Percentiles rank a stretch among this genome's conserved stretches.
Evolutionary conservation across 352 stramenopile species (phyloP).

Genomic region (Phytophthora foliorum): DNA sequence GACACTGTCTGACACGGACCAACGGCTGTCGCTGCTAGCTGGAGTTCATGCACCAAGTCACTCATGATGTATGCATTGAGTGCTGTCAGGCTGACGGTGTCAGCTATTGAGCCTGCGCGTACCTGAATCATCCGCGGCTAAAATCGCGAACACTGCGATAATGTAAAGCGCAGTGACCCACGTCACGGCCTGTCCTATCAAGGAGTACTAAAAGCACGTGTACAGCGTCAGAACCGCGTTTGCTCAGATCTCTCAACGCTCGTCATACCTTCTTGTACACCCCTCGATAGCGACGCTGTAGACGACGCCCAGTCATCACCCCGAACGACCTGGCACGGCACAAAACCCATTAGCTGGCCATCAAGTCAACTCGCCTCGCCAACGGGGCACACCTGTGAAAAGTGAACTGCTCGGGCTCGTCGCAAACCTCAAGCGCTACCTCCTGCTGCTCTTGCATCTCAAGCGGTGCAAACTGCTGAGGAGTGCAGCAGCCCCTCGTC

Average conservation of each 20-base stretch:
- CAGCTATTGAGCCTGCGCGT: background rate
- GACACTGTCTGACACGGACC: constrained; percentile 45
- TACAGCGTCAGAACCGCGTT: no score
- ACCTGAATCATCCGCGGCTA: constrained; percentile 43
- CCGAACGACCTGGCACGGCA: constrained; percentile 49
- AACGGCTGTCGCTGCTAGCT: constrained; percentile 16
- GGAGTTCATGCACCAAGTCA: constrained; percentile 11
- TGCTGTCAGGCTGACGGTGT: no score
- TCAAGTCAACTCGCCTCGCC: background rate
- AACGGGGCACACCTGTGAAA: background rate
- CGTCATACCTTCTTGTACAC: constrained; percentile 58
- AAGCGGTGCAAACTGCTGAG: background rate
- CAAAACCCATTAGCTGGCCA: background rate
- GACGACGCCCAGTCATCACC: constrained; percentile 63
- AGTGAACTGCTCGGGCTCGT: background rate
- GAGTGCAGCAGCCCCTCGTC: background rate
- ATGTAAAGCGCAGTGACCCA: constrained; percentile 67
- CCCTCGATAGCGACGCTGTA: constrained; percentile 63
- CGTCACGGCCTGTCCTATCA: constrained; percentile 57
- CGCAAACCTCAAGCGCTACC: background rate
- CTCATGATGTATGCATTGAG: no score
- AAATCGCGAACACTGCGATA: constrained; percentile 50
- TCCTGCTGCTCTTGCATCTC: background rate
- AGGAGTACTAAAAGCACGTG: constrained; percentile 48
- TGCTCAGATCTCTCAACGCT: no score